Evolutionary conservation across 176 grass and related monocot genomes (phyloP).

Genomic region (Rhipidocladum racemiflorum): DNA sequence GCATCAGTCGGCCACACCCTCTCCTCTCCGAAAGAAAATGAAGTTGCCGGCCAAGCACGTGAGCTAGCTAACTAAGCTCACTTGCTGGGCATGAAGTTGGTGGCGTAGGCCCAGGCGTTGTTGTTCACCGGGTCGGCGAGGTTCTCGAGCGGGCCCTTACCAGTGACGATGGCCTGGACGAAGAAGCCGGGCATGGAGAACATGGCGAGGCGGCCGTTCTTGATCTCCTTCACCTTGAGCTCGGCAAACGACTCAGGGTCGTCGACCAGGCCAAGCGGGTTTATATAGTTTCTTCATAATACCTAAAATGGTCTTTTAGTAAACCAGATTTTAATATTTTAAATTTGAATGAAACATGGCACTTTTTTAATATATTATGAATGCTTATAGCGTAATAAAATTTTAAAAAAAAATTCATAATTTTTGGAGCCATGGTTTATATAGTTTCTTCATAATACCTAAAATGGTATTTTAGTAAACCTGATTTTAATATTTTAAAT

Average conservation of each 20-base stretch:
- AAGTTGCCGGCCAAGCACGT: slow-evolving; percentile 4
- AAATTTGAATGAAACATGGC: too few species aligned
- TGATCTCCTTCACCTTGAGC: slow-evolving; percentile 79
- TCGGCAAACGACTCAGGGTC: slow-evolving; percentile 78
- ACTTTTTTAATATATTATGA: too few species aligned
- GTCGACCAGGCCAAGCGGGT: slow-evolving; percentile 75
- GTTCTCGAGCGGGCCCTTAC: slow-evolving; percentile 90
- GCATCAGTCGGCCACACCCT: slow-evolving; percentile 5
- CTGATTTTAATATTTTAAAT: too few species aligned
- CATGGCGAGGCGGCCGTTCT: slow-evolving; percentile 73
- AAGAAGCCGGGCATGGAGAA: slow-evolving; percentile 87
- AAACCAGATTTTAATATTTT: too few species aligned
- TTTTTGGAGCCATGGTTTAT: too few species aligned
- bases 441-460: too few species aligned
- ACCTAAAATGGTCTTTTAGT: too few species aligned
- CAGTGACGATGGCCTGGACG: slow-evolving; percentile 88
- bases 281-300: too few species aligned
- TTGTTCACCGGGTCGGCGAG: slow-evolving; percentile 93
- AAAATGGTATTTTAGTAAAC: too few species aligned
- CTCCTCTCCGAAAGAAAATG: neutral
- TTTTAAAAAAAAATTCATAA: too few species aligned
- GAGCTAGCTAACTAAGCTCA: slow-evolving; percentile 1
- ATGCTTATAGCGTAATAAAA: too few species aligned
- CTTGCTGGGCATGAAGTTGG: slow-evolving; percentile 93
- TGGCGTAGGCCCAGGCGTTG: slow-evolving; percentile 93